A percentile compares a stretch with the other conserved stretches of the same genome.
phyloP scores from a whole-genome alignment of 2,329 filamentous ascomycete species.

The Penicillium palitans region DNA sequence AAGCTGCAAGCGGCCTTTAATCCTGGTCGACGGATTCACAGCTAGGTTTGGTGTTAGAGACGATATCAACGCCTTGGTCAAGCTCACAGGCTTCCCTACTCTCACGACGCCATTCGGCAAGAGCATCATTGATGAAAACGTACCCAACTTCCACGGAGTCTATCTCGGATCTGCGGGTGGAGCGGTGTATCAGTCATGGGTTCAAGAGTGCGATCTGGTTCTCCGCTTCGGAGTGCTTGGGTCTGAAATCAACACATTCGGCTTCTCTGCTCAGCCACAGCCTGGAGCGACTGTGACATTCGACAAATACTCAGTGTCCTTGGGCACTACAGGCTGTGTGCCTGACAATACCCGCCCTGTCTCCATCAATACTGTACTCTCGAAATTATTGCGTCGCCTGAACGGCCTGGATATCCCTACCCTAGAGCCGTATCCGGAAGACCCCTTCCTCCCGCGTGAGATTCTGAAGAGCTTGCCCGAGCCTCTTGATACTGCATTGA shows the following conservation, averaged over 20 bases:
- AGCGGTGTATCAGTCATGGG: neutral
- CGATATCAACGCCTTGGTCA: conserved; percentile 36
- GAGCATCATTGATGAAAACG: conserved; percentile 50
- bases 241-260: neutral
- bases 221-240: conserved; percentile 41
- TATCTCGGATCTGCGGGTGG: conserved; percentile 40
- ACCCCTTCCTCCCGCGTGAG: neutral
- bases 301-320: neutral
- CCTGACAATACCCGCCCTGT: neutral
- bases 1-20: conserved; percentile 48
- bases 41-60: conserved; percentile 41
- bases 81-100: conserved; percentile 48
- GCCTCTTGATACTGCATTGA: neutral
- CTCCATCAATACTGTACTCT: neutral
- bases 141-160: conserved; percentile 51
- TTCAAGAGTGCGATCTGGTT: conserved; percentile 40
- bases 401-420: neutral
- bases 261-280: neutral
- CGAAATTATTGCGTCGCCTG: neutral
- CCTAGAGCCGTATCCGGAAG: neutral
- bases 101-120: conserved; percentile 52
- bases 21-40: conserved; percentile 54
- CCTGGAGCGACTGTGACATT: neutral
- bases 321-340: neutral
- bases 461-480: neutral